Evolutionary conservation across 331 rosid species (phyloP).

Genomic region (Pyrus hybrid): DNA sequence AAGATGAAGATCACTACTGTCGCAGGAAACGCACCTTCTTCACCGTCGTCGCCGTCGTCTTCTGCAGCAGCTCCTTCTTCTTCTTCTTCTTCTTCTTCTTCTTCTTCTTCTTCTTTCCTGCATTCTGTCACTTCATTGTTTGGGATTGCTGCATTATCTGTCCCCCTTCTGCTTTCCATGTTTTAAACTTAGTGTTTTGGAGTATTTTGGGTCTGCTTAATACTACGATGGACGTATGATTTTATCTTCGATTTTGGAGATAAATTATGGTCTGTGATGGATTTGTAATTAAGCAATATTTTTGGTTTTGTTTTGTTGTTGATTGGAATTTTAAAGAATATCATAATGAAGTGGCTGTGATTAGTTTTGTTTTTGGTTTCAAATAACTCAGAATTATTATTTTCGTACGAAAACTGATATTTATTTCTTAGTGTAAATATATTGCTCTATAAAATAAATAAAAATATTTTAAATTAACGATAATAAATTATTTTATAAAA

Average conservation of each 20-base stretch:
- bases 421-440: too few species aligned
- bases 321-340: not conserved
- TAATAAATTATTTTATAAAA: too few species aligned
- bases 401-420: too few species aligned
- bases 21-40: conserved; percentile 32
- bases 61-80: not conserved
- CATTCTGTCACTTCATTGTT: conserved; percentile 9
- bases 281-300: not conserved
- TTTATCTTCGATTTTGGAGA: not conserved
- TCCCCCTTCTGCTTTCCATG: conserved; percentile 2
- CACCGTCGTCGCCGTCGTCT: conserved; percentile 25
- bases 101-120: conserved; percentile 14
- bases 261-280: not conserved
- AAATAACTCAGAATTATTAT: too few species aligned
- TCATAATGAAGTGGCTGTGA: not conserved
- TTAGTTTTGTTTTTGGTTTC: not conserved
- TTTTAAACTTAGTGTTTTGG: not conserved
- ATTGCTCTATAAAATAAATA: too few species aligned
- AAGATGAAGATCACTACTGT: conserved; percentile 52
- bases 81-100: conserved; percentile 13
- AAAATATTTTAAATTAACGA: too few species aligned
- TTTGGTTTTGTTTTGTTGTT: not conserved
- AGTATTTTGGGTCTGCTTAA: not conserved
- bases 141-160: conserved; percentile 18
- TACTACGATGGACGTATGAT: not conserved